Base-by-base conservation (phyloP, 345 rosid species). In the Camelina laxa region DNA sequence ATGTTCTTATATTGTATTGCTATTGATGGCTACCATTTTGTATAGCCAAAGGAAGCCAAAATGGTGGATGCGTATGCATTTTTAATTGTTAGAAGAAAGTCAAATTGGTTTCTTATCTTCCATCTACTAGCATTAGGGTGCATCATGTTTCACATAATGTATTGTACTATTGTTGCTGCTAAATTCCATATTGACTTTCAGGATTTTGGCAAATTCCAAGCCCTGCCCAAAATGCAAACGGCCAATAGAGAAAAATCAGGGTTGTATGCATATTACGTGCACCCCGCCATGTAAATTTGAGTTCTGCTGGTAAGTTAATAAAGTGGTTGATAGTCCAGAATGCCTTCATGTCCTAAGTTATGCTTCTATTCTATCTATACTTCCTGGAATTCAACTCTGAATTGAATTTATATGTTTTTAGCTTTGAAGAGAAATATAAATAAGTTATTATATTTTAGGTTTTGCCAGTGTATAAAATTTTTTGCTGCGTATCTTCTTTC, bases 181-280 rank as follows among this genome's bases (percentile, higher is more conserved):
- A 38, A 70, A 44, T 44, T 33, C 49, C 10, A 47, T 64, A 21
- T 65, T 74, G 17, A 54, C 44, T 59, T 66, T 59, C 87, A 87
- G 91, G 91, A 89, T 87, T 70, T 75, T 89, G 58, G 95, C 95
- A 38, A 89, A 89, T 75, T 87, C 95, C 41, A 89, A 89, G 81
- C 92, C 95, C 57, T 87, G 95, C 79, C 95, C 95, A 33, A 87
- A 80, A 76, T 87, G 95, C 82, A 89, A 87, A 79, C 82, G 92
- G 41, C 95, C 95, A 8, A 89, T 89, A 74, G 95, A 87, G 80
- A 89, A 89, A 74, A 87, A 89, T 77, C 95, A 89, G 74, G 92
- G 95, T 24, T 91, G 97, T 82, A 91, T 89, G 96, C 97, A 91
- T 75, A 88, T 91, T 77, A 88, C 93, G 24, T 91, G 97, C 84